Evolutionary conservation across 2,329 filamentous ascomycete species (phyloP).

Genomic region (Fusarium floridanum): DNA sequence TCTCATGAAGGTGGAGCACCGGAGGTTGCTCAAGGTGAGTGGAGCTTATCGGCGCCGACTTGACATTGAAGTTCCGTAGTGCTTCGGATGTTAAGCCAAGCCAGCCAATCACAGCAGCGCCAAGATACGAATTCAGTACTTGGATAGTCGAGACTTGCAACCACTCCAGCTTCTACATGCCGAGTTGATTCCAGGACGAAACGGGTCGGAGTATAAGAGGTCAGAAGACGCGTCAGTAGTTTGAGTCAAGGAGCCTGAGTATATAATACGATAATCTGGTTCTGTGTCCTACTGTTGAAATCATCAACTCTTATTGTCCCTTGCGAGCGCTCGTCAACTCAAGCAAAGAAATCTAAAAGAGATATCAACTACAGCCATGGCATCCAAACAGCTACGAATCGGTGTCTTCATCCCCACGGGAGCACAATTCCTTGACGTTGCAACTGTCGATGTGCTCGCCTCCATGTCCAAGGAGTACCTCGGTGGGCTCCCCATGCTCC

Average conservation of each 20-base stretch:
- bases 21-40: neutral
- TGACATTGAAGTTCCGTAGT: slow-evolving; percentile 26
- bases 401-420: slow-evolving; percentile 64
- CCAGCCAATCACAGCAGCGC: slow-evolving; percentile 37
- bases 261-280: slow-evolving; percentile 8
- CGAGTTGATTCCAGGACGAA: slow-evolving; percentile 14
- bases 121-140: slow-evolving; percentile 32
- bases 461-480: slow-evolving; percentile 62
- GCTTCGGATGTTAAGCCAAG: slow-evolving; percentile 35
- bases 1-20: neutral
- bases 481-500: slow-evolving; percentile 46
- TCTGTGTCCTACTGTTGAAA: neutral
- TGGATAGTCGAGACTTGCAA: neutral
- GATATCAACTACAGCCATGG: slow-evolving; percentile 19
- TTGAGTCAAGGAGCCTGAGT: neutral
- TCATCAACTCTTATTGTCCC: neutral
- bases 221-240: neutral
- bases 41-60: slow-evolving; percentile 19
- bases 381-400: slow-evolving; percentile 53
- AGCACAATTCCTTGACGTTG: slow-evolving; percentile 64
- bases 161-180: neutral
- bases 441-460: slow-evolving; percentile 64
- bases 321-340: neutral
- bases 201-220: slow-evolving; percentile 2
- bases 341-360: neutral